phyloP scores from a whole-genome alignment of 306 rosid genomes.

The Begonia masoniana region DNA sequence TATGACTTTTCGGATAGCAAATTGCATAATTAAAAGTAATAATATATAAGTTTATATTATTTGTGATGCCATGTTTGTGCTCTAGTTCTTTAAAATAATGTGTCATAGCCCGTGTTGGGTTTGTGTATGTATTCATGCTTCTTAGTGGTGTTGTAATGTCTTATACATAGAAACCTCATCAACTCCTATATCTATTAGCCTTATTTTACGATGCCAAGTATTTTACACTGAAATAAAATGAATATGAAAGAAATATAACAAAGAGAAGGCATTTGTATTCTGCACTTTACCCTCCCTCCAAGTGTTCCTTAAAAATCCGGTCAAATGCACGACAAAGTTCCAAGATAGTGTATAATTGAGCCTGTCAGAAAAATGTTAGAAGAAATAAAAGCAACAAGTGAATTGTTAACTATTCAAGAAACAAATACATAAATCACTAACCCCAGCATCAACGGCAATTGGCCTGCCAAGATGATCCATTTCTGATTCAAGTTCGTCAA shows the following conservation, averaged over 20 bases:
- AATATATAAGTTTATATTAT: too few relatives aligned
- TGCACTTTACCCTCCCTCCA: constrained; percentile 81
- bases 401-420: constrained; percentile 3
- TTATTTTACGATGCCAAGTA: too few relatives aligned
- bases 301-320: constrained; percentile 90
- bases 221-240: background rate
- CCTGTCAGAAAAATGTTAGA: constrained; percentile 32
- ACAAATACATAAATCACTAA: constrained; percentile 26
- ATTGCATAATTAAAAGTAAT: too few relatives aligned
- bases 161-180: too few relatives aligned
- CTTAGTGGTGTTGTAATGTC: too few relatives aligned
- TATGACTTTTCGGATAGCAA: too few relatives aligned
- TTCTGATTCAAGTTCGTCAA: constrained; percentile 85
- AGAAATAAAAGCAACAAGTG: constrained; percentile 2
- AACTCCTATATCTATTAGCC: too few relatives aligned
- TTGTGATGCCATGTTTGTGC: too few relatives aligned
- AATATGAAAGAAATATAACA: background rate
- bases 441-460: constrained; percentile 81
- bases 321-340: constrained; percentile 97
- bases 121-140: too few relatives aligned
- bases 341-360: constrained; percentile 80
- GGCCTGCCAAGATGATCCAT: constrained; percentile 86
- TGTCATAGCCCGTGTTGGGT: too few relatives aligned
- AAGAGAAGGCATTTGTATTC: constrained; percentile 1
- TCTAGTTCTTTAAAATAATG: too few relatives aligned